Percentiles rank a stretch among this genome's conserved stretches.
Evolutionary conservation across 129 eudicot species (phyloP).

Genomic region (Ambrosia trifida): DNA sequence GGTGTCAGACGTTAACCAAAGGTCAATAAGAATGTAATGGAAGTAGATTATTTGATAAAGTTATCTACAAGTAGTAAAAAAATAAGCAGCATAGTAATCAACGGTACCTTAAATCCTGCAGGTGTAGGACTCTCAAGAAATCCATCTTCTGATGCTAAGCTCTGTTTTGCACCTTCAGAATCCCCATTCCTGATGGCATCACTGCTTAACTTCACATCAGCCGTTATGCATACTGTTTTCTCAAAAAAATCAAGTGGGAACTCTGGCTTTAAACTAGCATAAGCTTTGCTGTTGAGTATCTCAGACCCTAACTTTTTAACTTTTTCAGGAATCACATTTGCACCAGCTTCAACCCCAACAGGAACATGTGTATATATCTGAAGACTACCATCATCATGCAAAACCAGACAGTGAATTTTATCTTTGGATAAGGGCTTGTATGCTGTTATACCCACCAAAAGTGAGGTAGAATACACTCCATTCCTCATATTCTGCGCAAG

Average conservation of each 20-base stretch:
- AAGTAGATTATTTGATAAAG: background rate
- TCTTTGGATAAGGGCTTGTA: constrained; percentile 93
- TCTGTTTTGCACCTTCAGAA: constrained; percentile 95
- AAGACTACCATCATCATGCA: constrained; percentile 99
- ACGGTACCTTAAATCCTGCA: constrained; percentile 85
- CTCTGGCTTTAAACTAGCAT: constrained; percentile 89
- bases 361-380: constrained; percentile 92
- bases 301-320: constrained; percentile 85
- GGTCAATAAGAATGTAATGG: background rate
- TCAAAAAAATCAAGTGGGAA: constrained; percentile 96
- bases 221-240: constrained; percentile 85
- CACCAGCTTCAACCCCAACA: constrained; percentile 67
- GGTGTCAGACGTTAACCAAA: constrained; percentile 3
- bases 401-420: constrained; percentile 81
- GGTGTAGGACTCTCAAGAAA: constrained; percentile 81
- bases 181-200: constrained; percentile 93
- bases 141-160: constrained; percentile 95
- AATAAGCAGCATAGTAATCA: constrained; percentile 7
- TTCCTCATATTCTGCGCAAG: constrained; percentile 86
- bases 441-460: constrained; percentile 89
- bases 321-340: constrained; percentile 66
- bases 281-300: constrained; percentile 84
- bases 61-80: background rate
- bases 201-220: constrained; percentile 89
- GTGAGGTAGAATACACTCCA: constrained; percentile 78